A percentile compares a stretch with the other conserved stretches of the same genome.
Evolutionary conservation across 2,329 filamentous ascomycete species (phyloP).

Genomic region (Ambrosiella beaveri): DNA sequence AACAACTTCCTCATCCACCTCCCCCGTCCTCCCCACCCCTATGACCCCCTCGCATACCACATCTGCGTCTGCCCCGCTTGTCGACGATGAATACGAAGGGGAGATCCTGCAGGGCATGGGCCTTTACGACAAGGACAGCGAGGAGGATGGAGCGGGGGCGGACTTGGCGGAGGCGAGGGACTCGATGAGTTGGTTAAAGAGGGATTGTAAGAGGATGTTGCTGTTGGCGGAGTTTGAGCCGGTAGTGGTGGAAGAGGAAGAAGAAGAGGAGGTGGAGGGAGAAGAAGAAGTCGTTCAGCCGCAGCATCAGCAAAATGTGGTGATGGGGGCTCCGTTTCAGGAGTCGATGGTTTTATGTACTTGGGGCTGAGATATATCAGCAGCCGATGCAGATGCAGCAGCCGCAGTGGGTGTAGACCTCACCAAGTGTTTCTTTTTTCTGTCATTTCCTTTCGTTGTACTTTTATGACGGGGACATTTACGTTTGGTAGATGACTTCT

Average conservation of each 20-base stretch:
- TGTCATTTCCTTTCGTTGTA: no score
- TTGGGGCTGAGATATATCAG: no score
- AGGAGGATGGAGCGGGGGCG: constrained; percentile 27
- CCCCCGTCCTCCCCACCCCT: neutral
- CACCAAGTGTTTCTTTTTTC: no score
- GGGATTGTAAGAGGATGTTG: constrained; percentile 58
- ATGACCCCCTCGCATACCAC: neutral
- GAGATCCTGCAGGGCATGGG: constrained; percentile 71
- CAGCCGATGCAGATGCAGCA: no score
- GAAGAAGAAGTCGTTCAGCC: constrained; percentile 22
- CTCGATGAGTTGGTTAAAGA: constrained; percentile 37
- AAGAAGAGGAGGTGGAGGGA: constrained; percentile 25
- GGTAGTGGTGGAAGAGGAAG: constrained; percentile 44
- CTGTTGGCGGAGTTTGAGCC: constrained; percentile 67
- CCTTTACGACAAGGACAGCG: constrained; percentile 60
- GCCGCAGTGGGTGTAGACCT: no score
- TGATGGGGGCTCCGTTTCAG: no score
- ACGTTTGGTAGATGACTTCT: no score
- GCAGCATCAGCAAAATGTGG: neutral
- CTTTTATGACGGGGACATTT: no score
- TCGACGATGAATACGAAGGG: constrained; percentile 41
- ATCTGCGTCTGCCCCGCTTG: neutral
- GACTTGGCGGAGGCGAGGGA: constrained; percentile 34
- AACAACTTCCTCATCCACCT: neutral
- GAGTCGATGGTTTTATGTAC: no score